Evolutionary conservation across 805 yeast genomes (phyloP), one percentile per base, ranked within the genome.

Genomic region (Diddensiella caesifluorescens): DNA sequence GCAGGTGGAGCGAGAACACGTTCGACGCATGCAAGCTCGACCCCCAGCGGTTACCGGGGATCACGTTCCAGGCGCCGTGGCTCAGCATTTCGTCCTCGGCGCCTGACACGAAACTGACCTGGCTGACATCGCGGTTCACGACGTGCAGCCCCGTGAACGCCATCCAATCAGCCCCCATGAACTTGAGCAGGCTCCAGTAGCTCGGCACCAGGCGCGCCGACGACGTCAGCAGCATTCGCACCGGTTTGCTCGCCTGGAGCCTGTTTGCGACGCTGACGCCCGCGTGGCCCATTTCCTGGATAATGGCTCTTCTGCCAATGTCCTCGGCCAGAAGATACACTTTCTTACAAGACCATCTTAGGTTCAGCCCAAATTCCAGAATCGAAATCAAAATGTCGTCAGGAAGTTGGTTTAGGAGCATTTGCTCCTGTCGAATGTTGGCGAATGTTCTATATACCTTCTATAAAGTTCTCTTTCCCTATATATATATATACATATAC

Each of bases 1-100:
- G 37, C 28, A 49, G 40, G 20, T 44, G 48, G 20, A 49, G 38
- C 29, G 39, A 35, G 4, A 35, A 38, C 4, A 49, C 53, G 30
- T 44, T 44, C 3, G 50, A 36, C 10, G 50, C 53, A 30, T 44
- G 30, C 28, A 49, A 18, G 3, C 47, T 38, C 2, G 21, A 16
- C n/a, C 52, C 52, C 48, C 50, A 44, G 20, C 39, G 25, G 27
- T 38, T 31, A 5, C 41, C 45, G 12, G 42, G 21, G 6, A 48
- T 37, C 5, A 28, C 39, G 15, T 42, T 28, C 52, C 52, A 48
- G 6, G 33, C 29, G 7, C 47, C 47, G 3, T 33, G 18, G 28
- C n/a, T 21, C 15, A 34, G 15, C 10, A n/a, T 22, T 6, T 9
- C n/a, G 15, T 34, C 38, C 10, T n/a, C n/a, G 6, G 28, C 13